Evolutionary conservation across 805 yeast genomes (phyloP).

Genomic region (Soucietia sequanensis): DNA sequence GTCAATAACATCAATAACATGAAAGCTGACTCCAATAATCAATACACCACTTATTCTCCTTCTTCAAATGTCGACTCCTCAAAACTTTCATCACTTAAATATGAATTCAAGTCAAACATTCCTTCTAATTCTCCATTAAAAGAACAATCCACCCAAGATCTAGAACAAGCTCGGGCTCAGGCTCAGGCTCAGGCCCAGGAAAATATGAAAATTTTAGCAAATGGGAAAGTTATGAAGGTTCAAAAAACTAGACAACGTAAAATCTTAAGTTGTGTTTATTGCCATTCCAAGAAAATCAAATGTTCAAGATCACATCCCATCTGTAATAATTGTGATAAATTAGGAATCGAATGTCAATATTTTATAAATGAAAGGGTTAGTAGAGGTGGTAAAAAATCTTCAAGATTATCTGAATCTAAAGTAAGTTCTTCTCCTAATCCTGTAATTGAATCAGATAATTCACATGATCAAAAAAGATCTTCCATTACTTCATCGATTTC

Average conservation of each 20-base stretch:
- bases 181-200: slow-evolving; percentile 2
- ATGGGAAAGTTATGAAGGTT: slow-evolving; percentile 56
- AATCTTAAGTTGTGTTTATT: slow-evolving; percentile 55
- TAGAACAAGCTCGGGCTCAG: too few species aligned
- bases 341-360: slow-evolving; percentile 50
- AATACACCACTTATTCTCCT: not conserved
- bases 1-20: not conserved
- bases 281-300: slow-evolving; percentile 61
- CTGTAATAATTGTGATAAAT: slow-evolving; percentile 52
- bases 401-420: not conserved
- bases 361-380: slow-evolving; percentile 58
- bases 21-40: not conserved
- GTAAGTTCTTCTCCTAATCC: not conserved
- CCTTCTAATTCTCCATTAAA: not conserved
- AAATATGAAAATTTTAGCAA: slow-evolving; percentile 30
- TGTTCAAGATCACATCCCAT: slow-evolving; percentile 60
- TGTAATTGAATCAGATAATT: too few species aligned
- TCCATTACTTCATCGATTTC: not conserved
- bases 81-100: not conserved
- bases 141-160: too few species aligned
- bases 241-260: slow-evolving; percentile 61
- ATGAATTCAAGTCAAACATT: not conserved
- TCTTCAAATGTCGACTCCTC: not conserved
- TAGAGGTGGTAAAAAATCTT: slow-evolving; percentile 37
- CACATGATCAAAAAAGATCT: not conserved